Percentiles rank a stretch among this genome's conserved stretches.
These are phyloP conservation scores for Picea sitchensis DNA, from an alignment of 75 land plant species.

Conservation along the genomic window DNA sequence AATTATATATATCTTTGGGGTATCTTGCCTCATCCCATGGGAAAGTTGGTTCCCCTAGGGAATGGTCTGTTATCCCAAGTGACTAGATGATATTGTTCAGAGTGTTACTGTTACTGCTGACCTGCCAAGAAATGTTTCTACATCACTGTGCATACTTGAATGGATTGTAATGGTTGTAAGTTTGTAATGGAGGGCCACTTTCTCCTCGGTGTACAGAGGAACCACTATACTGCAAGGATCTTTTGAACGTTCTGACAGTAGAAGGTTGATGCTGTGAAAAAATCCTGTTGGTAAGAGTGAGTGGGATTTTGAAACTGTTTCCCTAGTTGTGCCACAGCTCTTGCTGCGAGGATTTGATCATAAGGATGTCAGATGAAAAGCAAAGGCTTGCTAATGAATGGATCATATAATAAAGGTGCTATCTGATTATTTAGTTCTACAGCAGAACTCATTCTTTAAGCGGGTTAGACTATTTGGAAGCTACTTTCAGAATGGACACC, in stretches of 20 bases:
- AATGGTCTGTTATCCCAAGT: neutral
- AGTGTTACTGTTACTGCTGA: neutral
- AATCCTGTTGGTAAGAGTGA: neutral
- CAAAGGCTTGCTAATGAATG: neutral
- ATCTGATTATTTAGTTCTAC: neutral
- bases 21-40: neutral
- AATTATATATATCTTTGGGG: neutral
- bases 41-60: neutral
- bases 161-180: neutral
- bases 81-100: neutral
- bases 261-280: neutral
- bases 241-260: neutral
- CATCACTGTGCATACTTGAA: neutral
- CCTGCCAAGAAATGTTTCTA: neutral
- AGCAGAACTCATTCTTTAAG: neutral
- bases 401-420: too few relatives aligned
- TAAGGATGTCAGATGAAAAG: neutral
- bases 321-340: neutral
- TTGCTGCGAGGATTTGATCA: neutral
- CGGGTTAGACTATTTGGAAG: neutral
- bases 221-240: neutral
- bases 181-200: neutral
- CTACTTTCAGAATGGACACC: neutral
- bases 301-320: neutral
- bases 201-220: neutral